Evolutionary conservation across 768 basidiomycete genomes (phyloP), one percentile per base, ranked within the genome.

Genomic region (Tulasnella calospora): DNA sequence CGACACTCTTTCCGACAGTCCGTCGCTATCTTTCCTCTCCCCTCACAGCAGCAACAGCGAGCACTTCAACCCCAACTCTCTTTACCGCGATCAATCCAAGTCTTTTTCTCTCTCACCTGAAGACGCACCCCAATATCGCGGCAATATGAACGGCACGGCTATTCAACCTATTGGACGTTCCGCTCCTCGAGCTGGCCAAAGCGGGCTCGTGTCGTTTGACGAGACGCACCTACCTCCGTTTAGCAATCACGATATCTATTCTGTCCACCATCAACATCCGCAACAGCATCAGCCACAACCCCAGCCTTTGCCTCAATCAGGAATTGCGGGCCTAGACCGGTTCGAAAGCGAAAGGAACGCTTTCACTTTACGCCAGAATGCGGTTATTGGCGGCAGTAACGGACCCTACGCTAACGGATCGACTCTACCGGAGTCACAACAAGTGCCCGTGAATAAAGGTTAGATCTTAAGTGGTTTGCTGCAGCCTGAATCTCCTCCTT

Each of bases 391-490:
- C 15, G 47, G 46, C 47, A n/a, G 0, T 27, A 41, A 36, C 40
- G 75, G 75, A n/a, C 75, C 75, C 23, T 76, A 76, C 55, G 75
- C 46, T n/a, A 76, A 46, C 27, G 75, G 75, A 15, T 76, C 77
- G 40, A 71, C 77, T 78, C 67, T 78, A 12, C 77, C 77, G 44
- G 77, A 78, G 77, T 70, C 77, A 30, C 77, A 78, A 38, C 77
- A 78, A 38, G 77, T 78, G 40, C 38, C 44, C 33, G 77, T 78
- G 40, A 78, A 78, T 40, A 78, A 78, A 78, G 77, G 77, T 78
- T 15, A n/a, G 30, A 30, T 30, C 23, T 6, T 6, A 15, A 27
- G 35, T 36, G 46, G 75, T n/a, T 70, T 27, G 27, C 67, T n/a
- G 44, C 71, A 46, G 40, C 15, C 23, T 71, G 21, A 40, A 38